Evolutionary conservation across 2,329 filamentous ascomycete species (phyloP).

Genomic region (Fusarium sarcochroum): DNA sequence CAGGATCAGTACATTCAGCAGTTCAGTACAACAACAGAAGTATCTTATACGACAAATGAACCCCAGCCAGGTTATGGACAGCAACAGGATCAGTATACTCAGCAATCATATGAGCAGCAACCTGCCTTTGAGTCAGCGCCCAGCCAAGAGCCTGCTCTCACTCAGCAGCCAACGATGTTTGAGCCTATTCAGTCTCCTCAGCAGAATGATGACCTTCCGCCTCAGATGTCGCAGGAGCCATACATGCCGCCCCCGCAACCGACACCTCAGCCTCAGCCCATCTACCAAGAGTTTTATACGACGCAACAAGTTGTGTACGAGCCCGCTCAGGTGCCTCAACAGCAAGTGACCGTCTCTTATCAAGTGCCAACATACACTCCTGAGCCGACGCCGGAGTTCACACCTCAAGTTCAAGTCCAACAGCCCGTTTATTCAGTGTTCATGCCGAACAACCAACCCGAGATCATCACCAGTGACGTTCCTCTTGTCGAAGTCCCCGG

Average conservation of each 20-base stretch:
- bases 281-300: slow-evolving; percentile 6
- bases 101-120: slow-evolving; percentile 31
- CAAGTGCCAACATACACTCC: slow-evolving; percentile 11
- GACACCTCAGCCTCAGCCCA: slow-evolving; percentile 3
- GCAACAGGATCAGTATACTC: slow-evolving; percentile 19
- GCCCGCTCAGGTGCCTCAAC: slow-evolving; percentile 9
- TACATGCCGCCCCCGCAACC: slow-evolving; percentile 1
- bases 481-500: slow-evolving; percentile 19
- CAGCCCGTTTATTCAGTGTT: background rate
- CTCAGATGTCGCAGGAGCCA: background rate
- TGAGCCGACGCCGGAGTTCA: background rate
- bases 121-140: background rate
- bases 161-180: background rate
- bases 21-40: too few species aligned
- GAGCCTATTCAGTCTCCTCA: background rate
- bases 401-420: background rate
- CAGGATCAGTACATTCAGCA: slow-evolving; percentile 21
- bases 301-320: slow-evolving; percentile 19
- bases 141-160: background rate
- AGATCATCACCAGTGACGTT: slow-evolving; percentile 32
- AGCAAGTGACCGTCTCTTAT: slow-evolving; percentile 21
- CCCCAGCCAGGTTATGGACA: background rate
- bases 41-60: too few species aligned
- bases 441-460: slow-evolving; percentile 27
- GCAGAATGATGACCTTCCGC: slow-evolving; percentile 7